These are phyloP conservation scores for Chloris gayana DNA, from an alignment of 176 grass and related monocot species.

Conservation along the genomic window DNA sequence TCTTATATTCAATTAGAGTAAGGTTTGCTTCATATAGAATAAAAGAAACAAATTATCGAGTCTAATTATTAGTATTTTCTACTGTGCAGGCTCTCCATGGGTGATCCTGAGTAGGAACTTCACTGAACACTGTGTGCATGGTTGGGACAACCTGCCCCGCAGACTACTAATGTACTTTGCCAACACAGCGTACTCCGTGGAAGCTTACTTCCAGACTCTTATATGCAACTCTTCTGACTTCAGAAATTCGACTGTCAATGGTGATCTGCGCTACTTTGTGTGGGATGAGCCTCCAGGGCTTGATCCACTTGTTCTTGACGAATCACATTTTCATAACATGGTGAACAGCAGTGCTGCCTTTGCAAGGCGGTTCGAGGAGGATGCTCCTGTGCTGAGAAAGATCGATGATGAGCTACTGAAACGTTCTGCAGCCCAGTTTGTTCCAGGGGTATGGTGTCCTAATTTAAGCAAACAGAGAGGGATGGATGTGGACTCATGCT, in stretches of 20 bases:
- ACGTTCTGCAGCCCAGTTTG: constrained; percentile 2
- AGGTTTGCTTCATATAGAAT: background rate
- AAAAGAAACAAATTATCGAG: too few species aligned
- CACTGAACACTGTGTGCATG: constrained; percentile 60
- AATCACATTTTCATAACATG: constrained; percentile 52
- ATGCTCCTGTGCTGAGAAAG: constrained; percentile 51
- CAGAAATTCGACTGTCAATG: constrained; percentile 56
- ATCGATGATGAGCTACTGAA: constrained; percentile 61
- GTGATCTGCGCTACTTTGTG: constrained; percentile 62
- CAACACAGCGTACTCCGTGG: constrained; percentile 60
- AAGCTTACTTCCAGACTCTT: constrained; percentile 87
- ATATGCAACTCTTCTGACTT: constrained; percentile 73
- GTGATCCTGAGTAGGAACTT: constrained; percentile 76
- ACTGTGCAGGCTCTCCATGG: constrained; percentile 76
- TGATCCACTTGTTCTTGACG: constrained; percentile 58
- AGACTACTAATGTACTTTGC: constrained; percentile 75
- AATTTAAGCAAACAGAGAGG: constrained; percentile 20
- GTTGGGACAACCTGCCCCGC: constrained; percentile 74
- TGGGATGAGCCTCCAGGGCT: constrained; percentile 74
- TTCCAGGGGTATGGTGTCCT: constrained; percentile 20
- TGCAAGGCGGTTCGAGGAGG: constrained; percentile 66
- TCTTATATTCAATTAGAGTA: background rate
- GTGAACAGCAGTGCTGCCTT: constrained; percentile 61
- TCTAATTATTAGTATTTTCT: background rate
- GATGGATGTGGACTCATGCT: constrained; percentile 25